Evolutionary conservation across 169 alveolate species (phyloP), one percentile per base, ranked within the genome.

Genomic region (Toxoplasma gondii): DNA sequence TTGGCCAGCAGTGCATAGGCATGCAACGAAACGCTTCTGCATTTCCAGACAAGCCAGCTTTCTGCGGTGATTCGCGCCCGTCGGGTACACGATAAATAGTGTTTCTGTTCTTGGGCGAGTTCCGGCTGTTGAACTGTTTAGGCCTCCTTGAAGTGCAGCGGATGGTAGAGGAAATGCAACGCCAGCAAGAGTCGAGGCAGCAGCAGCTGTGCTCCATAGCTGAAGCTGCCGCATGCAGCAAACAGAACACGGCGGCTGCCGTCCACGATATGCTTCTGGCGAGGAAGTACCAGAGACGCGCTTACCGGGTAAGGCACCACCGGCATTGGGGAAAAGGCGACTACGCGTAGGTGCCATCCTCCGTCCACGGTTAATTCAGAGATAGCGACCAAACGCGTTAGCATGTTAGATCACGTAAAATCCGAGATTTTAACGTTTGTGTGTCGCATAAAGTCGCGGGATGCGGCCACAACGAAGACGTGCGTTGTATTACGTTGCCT

Each of bases 151-250:
- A 82, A n/a, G 54, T 45, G 67, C 67, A 36, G 22, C 34, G 54
- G n/a, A 82, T 43, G 70, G 36, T 41, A n/a, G 90, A 41, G 22
- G 69, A 41, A 36, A 45, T 82, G 90, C 90, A 82, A 44, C 54
- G 67, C 22, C 90, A 41, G 69, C 90, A 82, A 31, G 34, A 41
- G 41, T 39, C 58, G 90, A 41, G 90, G 22, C 49, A 82, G 38
- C 69, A 45, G 90, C 90, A 82, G 90, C 10, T 82, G 34, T 39
- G 69, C 69, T 82, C 69, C 4, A 82, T 82, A 41, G 90, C 54
- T 16, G 90, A 82, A 45, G 90, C 90, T 49, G 90, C 90, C 24
- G 67, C 90, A 34, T 41, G 54, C 69, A 82, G 69, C 41, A 82
- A 41, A 9, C 69, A 82, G 31, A 82, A 82, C 69, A 82, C 90